Conservation (phyloP, 2,329 filamentous ascomycete genomes). For the Mycogone perniciosa region DNA sequence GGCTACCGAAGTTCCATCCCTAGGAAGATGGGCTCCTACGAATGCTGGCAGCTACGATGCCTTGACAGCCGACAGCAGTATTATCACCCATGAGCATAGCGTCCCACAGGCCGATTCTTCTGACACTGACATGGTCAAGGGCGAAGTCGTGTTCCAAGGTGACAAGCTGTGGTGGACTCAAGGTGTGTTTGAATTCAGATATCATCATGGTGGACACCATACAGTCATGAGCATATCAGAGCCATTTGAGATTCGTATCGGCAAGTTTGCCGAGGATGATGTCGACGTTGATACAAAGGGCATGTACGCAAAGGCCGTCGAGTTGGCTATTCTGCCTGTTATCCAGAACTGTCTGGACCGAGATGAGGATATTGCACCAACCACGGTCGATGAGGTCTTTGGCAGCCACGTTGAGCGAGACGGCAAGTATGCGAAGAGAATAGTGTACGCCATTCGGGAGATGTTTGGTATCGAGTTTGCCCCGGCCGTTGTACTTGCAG, state of each 20-base stretch:
- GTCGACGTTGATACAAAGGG: conserved; percentile 53
- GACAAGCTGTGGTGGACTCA: conserved; percentile 98
- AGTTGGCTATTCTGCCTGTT: conserved; percentile 71
- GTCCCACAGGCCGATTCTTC: conserved; percentile 45
- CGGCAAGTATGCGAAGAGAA: conserved; percentile 78
- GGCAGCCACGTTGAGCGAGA: conserved; percentile 80
- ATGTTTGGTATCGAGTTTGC: conserved; percentile 98
- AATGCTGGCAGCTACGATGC: conserved; percentile 71
- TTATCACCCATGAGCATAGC: conserved; percentile 62
- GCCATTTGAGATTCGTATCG: conserved; percentile 85
- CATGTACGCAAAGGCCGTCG: conserved; percentile 62
- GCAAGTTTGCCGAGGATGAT: conserved; percentile 71
- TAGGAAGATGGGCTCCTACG: conserved; percentile 84
- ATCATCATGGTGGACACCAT: conserved; percentile 89
- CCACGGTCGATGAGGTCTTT: conserved; percentile 71
- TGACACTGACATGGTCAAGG: conserved; percentile 57
- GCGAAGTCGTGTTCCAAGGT: conserved; percentile 81
- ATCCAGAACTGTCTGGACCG: conserved; percentile 90
- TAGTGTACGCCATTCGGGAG: conserved; percentile 89
- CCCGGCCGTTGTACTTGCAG: conserved; percentile 82
- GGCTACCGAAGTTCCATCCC: conserved; percentile 73
- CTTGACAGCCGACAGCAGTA: conserved; percentile 66
- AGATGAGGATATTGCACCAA: conserved; percentile 84
- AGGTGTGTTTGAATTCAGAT: conserved; percentile 93
- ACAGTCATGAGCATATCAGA: conserved; percentile 90